Evolutionary conservation across 208 protist genomes (phyloP).

Genomic region (Leptomonas pyrrhocoris): DNA sequence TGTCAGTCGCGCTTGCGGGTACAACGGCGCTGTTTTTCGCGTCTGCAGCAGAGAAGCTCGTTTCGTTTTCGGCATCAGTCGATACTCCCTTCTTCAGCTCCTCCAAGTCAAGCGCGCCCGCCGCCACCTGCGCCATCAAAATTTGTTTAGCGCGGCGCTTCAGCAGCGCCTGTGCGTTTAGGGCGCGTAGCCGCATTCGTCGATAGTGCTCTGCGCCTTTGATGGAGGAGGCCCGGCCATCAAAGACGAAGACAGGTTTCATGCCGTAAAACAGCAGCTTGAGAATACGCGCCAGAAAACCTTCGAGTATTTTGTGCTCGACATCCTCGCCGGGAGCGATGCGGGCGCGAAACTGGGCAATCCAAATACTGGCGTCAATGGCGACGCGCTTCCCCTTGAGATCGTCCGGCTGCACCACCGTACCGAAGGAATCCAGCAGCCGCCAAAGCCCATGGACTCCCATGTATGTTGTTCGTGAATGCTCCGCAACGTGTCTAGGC

Average conservation of each 20-base stretch:
- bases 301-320: constrained; percentile 70
- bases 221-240: constrained; percentile 56
- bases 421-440: constrained; percentile 82
- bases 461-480: constrained; percentile 43
- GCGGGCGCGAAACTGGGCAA: constrained; percentile 74
- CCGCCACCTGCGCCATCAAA: constrained; percentile 66
- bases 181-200: constrained; percentile 40
- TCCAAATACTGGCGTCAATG: constrained; percentile 91
- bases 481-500: too few relatives aligned
- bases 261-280: constrained; percentile 92
- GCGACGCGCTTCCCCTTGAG: constrained; percentile 77
- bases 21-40: neutral
- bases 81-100: constrained; percentile 20
- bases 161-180: constrained; percentile 41
- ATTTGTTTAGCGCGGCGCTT: constrained; percentile 67
- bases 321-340: constrained; percentile 44
- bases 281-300: constrained; percentile 81
- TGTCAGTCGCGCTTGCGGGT: neutral
- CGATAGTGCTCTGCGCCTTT: constrained; percentile 74
- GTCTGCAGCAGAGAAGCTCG: neutral
- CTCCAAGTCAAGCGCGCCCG: constrained; percentile 51
- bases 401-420: constrained; percentile 66
- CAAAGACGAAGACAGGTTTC: constrained; percentile 89
- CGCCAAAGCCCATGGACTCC: constrained; percentile 87
- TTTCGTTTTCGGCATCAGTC: neutral